A percentile compares a stretch with the other conserved stretches of the same genome.
These are phyloP conservation scores for Euphorbia schlechtendalii DNA, from an alignment of 441 rosid genomes.

Conservation along the genomic window DNA sequence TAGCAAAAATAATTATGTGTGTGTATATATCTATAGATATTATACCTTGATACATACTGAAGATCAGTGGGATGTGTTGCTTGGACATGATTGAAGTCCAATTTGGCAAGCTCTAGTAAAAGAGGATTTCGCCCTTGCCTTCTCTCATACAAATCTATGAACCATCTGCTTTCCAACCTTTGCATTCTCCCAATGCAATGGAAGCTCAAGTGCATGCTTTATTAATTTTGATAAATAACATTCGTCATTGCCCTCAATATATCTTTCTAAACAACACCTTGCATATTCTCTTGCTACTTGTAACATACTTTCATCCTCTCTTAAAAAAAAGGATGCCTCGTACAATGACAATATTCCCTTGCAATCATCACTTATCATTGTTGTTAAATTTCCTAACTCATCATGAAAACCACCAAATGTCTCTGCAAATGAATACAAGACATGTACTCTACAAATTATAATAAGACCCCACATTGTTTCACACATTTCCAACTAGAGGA, in stretches of 20 bases:
- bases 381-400: neutral
- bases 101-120: conserved; percentile 28
- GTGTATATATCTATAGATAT: too few species aligned
- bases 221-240: conserved; percentile 11
- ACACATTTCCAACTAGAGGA: too few species aligned
- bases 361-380: neutral
- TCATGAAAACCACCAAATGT: too few species aligned
- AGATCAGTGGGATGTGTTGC: neutral
- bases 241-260: neutral
- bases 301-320: conserved; percentile 21
- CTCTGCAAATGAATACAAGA: too few species aligned
- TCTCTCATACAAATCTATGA: conserved; percentile 21
- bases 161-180: conserved; percentile 35
- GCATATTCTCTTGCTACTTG: conserved; percentile 22
- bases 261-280: conserved; percentile 9
- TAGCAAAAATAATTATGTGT: too few species aligned
- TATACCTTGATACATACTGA: too few species aligned
- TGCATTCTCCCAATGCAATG: conserved; percentile 27
- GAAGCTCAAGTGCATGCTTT: conserved; percentile 32
- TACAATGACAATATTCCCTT: conserved; percentile 24
- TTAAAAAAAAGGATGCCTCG: conserved; percentile 30
- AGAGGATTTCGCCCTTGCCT: conserved; percentile 16
- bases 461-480: too few species aligned
- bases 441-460: too few species aligned
- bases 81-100: conserved; percentile 33